Conservation (phyloP, 129 eudicot species). For the Silybum marianum region DNA sequence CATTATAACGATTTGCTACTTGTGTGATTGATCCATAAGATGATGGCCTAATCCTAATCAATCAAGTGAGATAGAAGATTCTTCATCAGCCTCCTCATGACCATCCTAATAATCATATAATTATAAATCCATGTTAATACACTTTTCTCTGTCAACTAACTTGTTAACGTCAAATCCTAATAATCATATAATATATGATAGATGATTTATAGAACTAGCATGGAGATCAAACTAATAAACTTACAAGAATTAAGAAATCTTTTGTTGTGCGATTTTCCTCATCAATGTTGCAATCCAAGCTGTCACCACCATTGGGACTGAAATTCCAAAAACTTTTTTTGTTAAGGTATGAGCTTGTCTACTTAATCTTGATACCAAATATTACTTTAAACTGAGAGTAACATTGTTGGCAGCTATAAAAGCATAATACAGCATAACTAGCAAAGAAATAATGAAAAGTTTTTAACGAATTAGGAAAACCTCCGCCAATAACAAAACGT, state of each 20-base stretch:
- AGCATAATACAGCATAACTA: background rate
- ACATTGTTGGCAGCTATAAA: background rate
- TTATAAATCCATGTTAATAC: background rate
- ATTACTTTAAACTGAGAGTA: background rate
- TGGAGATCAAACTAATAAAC: constrained; percentile 20
- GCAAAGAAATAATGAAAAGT: background rate
- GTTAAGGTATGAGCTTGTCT: background rate
- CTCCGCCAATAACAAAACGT: constrained; percentile 95
- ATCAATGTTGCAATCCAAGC: constrained; percentile 91
- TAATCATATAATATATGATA: background rate
- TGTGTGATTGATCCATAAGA: too few relatives aligned
- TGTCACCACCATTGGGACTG: constrained; percentile 98
- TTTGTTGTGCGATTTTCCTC: constrained; percentile 76
- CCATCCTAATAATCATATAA: constrained; percentile 53
- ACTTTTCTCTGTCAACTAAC: background rate
- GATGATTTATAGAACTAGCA: background rate
- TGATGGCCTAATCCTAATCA: too few relatives aligned
- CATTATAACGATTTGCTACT: too few relatives aligned
- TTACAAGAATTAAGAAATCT: constrained; percentile 91
- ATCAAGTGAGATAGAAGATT: constrained; percentile 40
- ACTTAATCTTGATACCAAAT: background rate
- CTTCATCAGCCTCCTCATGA: constrained; percentile 96
- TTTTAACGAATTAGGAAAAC: constrained; percentile 34
- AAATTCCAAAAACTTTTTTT: constrained; percentile 5
- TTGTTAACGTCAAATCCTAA: background rate